Evolutionary conservation across 768 basidiomycete genomes (phyloP), one percentile per base, ranked within the genome.

Genomic region (Boletus speciosus): DNA sequence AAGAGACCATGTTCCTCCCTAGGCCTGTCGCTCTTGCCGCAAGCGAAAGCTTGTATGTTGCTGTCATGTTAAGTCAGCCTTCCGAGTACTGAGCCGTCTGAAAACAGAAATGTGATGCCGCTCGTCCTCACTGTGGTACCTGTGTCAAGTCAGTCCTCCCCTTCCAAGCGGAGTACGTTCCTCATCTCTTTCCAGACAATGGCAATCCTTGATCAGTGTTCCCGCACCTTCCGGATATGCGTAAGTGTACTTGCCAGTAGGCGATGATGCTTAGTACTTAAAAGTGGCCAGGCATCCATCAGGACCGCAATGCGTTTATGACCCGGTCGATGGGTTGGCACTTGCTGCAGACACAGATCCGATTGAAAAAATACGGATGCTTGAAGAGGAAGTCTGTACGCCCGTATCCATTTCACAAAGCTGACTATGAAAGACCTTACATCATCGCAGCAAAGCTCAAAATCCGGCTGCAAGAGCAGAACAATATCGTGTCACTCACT

Each of bases 161-260:
- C 38, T 50, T 54, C 32, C 31, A 23, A 47, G 27, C 4, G 19
- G 27, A 49, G 36, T 8, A 8, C 37, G 3, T 43, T 44, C 49
- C 54, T 63, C 55, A 67, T 39, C 36, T 15, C 40, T 60, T 21
- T 47, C 25, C 53, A 90, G 88, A 71, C 85, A 90, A 68, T 90
- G 90, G 88, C 82, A 90, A 59, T 81, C 88, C 15, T 72, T 86
- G 54, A 83, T 91, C 57, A 88, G 88, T 61, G 90, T 93, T 32
- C 90, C 90, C 8, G 86, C 91, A 8, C 90, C 90, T 45, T 81
- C 86, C 27, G 90, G 91, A 62, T 93, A 90, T 73, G 84, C 85
- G 90, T 91, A 64, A 69, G 88, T 49, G 5, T 6, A 23, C 40
- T 49, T 29, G 14, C 48, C 27, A 41, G 43, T 29, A 41, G 43